A percentile compares a stretch with the other conserved stretches of the same genome.
phyloP scores from a whole-genome alignment of 805 yeast genomes.

The Lipomyces yamadae region DNA sequence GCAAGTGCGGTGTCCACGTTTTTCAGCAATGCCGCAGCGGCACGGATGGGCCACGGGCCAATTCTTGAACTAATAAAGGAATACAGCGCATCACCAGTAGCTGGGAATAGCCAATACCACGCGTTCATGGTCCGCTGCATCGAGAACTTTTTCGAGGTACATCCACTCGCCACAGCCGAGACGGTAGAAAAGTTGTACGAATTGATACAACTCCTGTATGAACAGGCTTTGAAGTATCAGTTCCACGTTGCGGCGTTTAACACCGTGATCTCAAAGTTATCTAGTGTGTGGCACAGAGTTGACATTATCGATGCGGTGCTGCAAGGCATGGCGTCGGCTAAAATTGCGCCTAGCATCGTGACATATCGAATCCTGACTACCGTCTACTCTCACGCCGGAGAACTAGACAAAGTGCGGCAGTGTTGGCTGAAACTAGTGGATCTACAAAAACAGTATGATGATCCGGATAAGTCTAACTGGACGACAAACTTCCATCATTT shows the following conservation, averaged over 20 bases:
- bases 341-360: slow-evolving; percentile 19
- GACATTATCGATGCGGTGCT: slow-evolving; percentile 14
- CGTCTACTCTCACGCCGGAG: slow-evolving; percentile 4
- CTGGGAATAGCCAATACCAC: not conserved
- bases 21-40: slow-evolving; percentile 5
- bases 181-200: slow-evolving; percentile 1
- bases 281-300: slow-evolving; percentile 9
- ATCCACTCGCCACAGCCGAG: slow-evolving; percentile 1
- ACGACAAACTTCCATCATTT: slow-evolving; percentile 18
- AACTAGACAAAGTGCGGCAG: slow-evolving; percentile 8
- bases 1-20: slow-evolving; percentile 14
- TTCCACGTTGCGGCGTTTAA: slow-evolving; percentile 13
- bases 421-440: slow-evolving; percentile 17
- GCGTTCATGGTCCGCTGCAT: slow-evolving; percentile 2
- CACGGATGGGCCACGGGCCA: not conserved
- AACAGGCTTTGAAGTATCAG: not conserved
- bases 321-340: slow-evolving; percentile 20
- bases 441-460: slow-evolving; percentile 9
- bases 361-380: slow-evolving; percentile 24
- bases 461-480: slow-evolving; percentile 16
- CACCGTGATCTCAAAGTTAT: slow-evolving; percentile 10
- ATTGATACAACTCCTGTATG: not conserved
- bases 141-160: slow-evolving; percentile 4
- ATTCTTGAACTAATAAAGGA: slow-evolving; percentile 4
- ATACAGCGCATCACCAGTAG: not conserved